Evolutionary conservation across 805 yeast species (phyloP).

Genomic region (Huiozyma naganishii): DNA sequence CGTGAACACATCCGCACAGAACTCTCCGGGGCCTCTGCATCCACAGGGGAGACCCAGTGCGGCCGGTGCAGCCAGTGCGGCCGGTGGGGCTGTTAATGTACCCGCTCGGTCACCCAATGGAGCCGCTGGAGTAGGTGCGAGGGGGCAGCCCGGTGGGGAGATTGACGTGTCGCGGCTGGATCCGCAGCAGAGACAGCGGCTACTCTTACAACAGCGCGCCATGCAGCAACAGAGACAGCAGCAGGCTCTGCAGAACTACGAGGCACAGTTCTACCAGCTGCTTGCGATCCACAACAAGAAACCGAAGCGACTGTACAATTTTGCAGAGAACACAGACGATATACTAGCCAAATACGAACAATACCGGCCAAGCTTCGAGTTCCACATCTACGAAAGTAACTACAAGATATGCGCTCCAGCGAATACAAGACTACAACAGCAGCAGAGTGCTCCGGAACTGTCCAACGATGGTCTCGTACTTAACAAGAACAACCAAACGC

Average conservation of each 20-base stretch:
- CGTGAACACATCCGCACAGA: too few relatives aligned
- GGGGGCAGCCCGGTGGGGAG: slow-evolving; percentile 16
- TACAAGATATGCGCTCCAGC: slow-evolving; percentile 78
- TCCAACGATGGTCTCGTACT: slow-evolving; percentile 67
- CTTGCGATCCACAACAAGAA: slow-evolving; percentile 26
- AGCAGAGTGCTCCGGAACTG: slow-evolving; percentile 29
- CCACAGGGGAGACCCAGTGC: background rate
- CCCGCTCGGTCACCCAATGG: background rate
- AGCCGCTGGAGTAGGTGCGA: slow-evolving; percentile 15
- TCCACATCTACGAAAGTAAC: slow-evolving; percentile 87
- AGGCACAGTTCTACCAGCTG: slow-evolving; percentile 31
- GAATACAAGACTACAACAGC: slow-evolving; percentile 25
- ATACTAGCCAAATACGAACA: slow-evolving; percentile 67
- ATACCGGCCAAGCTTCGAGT: slow-evolving; percentile 70
- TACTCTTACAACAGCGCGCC: slow-evolving; percentile 26
- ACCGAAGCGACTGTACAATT: slow-evolving; percentile 40
- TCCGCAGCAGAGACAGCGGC: slow-evolving; percentile 20
- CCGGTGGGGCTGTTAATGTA: slow-evolving; percentile 8
- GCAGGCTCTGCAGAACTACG: slow-evolving; percentile 33
- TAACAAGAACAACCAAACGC: slow-evolving; percentile 55
- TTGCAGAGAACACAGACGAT: slow-evolving; percentile 62
- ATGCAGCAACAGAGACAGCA: slow-evolving; percentile 27
- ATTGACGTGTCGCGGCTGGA: slow-evolving; percentile 5
- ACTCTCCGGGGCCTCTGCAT: too few relatives aligned
- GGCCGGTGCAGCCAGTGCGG: slow-evolving; percentile 2